Base-by-base conservation (phyloP, 768 basidiomycete species). In the Lactarius sp. region DNA sequence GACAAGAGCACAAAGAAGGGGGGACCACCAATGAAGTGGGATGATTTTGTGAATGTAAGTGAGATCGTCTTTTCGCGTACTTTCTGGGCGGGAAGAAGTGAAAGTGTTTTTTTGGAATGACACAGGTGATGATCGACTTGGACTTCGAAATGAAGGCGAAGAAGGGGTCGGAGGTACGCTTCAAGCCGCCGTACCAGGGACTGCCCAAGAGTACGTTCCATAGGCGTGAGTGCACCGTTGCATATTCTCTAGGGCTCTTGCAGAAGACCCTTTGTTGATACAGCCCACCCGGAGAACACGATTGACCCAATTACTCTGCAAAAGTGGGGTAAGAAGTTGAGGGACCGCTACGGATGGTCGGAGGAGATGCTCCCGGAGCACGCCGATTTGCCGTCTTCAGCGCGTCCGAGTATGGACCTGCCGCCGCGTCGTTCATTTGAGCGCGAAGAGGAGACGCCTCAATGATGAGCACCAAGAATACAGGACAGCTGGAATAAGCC, bases 111-210 rank as follows among this genome's bases (percentile, higher is more conserved):
- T n/a, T 42, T 53, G 14, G 14, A n/a, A 22, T 20, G 44, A 44
- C 18, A 16, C 49, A 74, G 73, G 66, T 70, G 16, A 74, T 74
- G 73, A 65, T 60, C 12, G 64, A 65, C 20, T 69, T 74, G 69
- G 73, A 73, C 39, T 74, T 74, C 55, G 65, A 64, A 7, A 68
- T 69, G 42, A 71, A 70, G 52, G 68, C 68, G 27, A 69, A 69
- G 39, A 69, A 71, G 6, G 73, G 73, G 39, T 73, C 72, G 36
- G 70, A 71, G 47, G 73, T 74, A 22, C 69, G 71, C 16, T 74
- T 74, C 55, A 68, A 73, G 65, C 73, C 73, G 3, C 73, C 70
- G 0, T 66, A 69, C 54, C 52, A 52, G 13, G 60, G 65, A 10
- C 56, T 69, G 47, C 59, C 51, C 20, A 68, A 73, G 6, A 72